Conservation (phyloP, 441 rosid species). For the Populus trichocarpa region DNA sequence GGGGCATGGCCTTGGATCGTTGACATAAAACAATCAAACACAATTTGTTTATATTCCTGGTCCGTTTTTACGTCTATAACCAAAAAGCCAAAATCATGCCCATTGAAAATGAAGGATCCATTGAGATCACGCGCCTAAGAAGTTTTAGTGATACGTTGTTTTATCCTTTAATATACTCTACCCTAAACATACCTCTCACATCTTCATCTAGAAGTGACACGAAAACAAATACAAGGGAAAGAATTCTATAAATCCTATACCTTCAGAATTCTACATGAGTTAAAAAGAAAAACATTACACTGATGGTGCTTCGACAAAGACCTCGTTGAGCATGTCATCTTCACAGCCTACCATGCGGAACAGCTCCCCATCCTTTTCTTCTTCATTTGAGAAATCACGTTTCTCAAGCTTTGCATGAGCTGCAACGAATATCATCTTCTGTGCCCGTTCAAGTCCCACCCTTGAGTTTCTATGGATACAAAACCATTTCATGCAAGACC, state of each 20-base stretch:
- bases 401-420: conserved; percentile 82
- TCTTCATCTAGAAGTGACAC: conserved; percentile 25
- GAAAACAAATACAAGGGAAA: conserved; percentile 24
- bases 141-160: conserved; percentile 24
- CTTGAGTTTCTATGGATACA: conserved; percentile 55
- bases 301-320: conserved; percentile 45
- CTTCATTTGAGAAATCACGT: conserved; percentile 69
- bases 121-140: conserved; percentile 22
- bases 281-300: conserved; percentile 39
- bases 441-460: conserved; percentile 68
- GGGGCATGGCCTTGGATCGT: background rate
- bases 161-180: conserved; percentile 13
- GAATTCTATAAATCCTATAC: conserved; percentile 41
- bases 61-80: background rate
- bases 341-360: conserved; percentile 35
- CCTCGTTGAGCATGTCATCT: conserved; percentile 57
- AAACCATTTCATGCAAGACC: conserved; percentile 70
- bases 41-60: background rate
- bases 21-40: background rate
- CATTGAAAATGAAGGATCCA: conserved; percentile 25
- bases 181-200: conserved; percentile 24
- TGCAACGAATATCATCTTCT: conserved; percentile 78
- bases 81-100: conserved; percentile 7
- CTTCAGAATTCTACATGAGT: conserved; percentile 32
- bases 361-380: conserved; percentile 71